phyloP scores from a whole-genome alignment of 331 rosid genomes.

The Spiraea crenata region DNA sequence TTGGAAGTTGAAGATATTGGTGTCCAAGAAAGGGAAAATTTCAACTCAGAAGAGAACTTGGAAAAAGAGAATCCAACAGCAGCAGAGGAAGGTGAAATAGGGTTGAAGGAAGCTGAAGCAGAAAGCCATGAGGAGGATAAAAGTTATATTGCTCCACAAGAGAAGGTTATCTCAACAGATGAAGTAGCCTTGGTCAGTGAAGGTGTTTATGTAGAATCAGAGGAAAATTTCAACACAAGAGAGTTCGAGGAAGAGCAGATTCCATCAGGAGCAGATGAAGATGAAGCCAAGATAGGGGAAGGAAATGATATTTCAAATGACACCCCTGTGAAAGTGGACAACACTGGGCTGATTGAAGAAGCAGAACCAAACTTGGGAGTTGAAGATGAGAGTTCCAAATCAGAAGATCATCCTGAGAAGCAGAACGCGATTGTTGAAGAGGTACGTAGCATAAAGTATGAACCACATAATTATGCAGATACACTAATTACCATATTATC shows the following conservation, averaged over 20 bases:
- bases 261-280: conserved; percentile 11
- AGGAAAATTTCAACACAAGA: conserved; percentile 6
- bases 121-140: conserved; percentile 5
- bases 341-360: neutral
- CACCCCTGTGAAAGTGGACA: conserved; percentile 7
- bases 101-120: conserved; percentile 14
- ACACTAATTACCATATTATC: neutral
- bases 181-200: neutral
- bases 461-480: neutral
- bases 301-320: conserved; percentile 5
- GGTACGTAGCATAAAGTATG: neutral
- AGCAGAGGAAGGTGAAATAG: conserved; percentile 5
- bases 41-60: neutral
- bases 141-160: conserved; percentile 12
- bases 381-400: conserved; percentile 9
- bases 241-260: conserved; percentile 9
- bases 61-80: neutral
- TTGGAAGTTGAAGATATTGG: conserved; percentile 3
- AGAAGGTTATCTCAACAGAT: conserved; percentile 13
- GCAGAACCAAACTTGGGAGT: conserved; percentile 12
- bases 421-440: neutral
- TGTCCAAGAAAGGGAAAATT: neutral
- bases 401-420: conserved; percentile 19
- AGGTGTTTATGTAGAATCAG: conserved; percentile 4
- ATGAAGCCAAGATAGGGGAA: neutral